Evolutionary conservation across 352 stramenopile species (phyloP).

Genomic region (Blastocystis sp.): DNA sequence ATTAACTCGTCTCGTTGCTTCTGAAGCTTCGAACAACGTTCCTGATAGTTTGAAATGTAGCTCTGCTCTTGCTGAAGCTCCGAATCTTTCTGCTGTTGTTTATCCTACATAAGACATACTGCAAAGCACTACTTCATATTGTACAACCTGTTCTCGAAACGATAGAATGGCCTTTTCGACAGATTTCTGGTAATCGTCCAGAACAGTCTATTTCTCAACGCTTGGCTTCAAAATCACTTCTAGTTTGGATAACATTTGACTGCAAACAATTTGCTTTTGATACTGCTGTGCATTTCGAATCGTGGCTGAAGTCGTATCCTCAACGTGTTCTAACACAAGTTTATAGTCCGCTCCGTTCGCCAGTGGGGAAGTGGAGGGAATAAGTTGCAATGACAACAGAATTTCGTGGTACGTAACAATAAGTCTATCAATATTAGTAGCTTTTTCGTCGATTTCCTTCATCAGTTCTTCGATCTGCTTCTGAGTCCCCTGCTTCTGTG

Average conservation of each 20-base stretch:
- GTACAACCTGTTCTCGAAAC: constrained; percentile 1
- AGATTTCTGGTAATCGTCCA: not conserved
- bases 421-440: not conserved
- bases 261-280: not conserved
- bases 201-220: not conserved
- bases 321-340: constrained; percentile 11
- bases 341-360: constrained; percentile 2
- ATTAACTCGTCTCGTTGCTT: constrained; percentile 2
- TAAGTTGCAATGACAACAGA: not conserved
- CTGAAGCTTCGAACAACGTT: not conserved
- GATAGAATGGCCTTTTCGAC: not conserved
- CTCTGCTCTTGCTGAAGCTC: not conserved
- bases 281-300: constrained; percentile 23
- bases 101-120: not conserved
- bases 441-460: not conserved
- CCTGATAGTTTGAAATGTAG: not conserved
- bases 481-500: not conserved
- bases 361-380: not conserved
- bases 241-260: not conserved
- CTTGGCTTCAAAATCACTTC: not conserved
- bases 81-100: constrained; percentile 19
- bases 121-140: not conserved
- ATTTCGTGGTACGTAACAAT: not conserved
- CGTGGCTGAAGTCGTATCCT: constrained; percentile 1
- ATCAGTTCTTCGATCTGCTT: not conserved